Base-by-base conservation (phyloP, 345 rosid genomes). In the Syzygium aqueum region DNA sequence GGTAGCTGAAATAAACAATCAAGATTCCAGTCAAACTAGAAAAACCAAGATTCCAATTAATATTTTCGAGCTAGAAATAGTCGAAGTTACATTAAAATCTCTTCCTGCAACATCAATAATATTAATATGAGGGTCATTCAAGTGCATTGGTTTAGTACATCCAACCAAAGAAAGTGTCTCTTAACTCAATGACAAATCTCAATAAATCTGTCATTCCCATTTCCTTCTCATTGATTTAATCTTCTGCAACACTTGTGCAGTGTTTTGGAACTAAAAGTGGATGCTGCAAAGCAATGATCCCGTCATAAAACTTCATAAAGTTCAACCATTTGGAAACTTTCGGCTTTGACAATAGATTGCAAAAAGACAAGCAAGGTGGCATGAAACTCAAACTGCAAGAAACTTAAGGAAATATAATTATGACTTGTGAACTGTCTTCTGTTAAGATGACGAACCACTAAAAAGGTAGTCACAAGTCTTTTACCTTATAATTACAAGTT, bases 1-100 rank as follows among this genome's bases (percentile, higher is more conserved):
- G 99, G 99, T 57, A 96, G 94, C 99, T 97, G 92, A 51, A 88
- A 86, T 63, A 52, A 87, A 19, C 82, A 21, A 73, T 67, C 78
- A 67, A 67, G 78, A 30, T 9, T 73, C 27, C 82, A 4, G 14
- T 73, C 49, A 73, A 73, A 37, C 21, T 73, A 73, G n/a, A n/a
- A 73, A 33, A 37, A 37, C 37, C 82, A 73, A 37, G 82, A 73
- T 19, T 73, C 82, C 7, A 30, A 33, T 33, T 8, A 17, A 67
- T 7, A 17, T 17, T 17, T 33, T 4, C 25, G 37, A 10, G 49
- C 49, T 33, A 65, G 46, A 67, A 33, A 33, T 67, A 67, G 25
- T 19, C 49, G 4, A 33, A 73, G 27, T 37, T 73, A 73, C 49
- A 73, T 37, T 73, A 73, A 73, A 73, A 19, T 9, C 3, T 37